Percentiles rank a stretch among this genome's conserved stretches.
Evolutionary conservation across 495 filamentous ascomycete species (phyloP).

Genomic region (Daldinia grandis): DNA sequence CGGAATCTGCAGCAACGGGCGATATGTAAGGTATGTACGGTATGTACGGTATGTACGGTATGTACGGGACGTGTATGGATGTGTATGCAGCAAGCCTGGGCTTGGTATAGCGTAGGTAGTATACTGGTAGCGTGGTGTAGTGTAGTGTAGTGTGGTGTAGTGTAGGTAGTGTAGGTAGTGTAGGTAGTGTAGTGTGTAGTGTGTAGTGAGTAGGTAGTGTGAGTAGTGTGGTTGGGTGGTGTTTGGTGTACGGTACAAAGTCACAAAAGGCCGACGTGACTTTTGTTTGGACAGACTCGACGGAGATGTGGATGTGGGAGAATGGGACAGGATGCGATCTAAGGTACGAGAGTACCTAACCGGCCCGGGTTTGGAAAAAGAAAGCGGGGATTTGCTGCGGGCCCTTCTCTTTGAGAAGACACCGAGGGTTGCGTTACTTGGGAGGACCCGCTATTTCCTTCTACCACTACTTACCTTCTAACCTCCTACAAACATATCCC

Average conservation of each 20-base stretch:
- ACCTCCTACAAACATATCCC: background rate
- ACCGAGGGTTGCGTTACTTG: constrained; percentile 46
- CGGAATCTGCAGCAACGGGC: constrained; percentile 53
- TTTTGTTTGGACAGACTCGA: constrained; percentile 40
- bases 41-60: constrained; percentile 40
- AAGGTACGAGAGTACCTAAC: constrained; percentile 33
- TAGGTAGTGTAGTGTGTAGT: constrained; percentile 16
- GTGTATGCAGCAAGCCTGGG: constrained; percentile 39
- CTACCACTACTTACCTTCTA: background rate
- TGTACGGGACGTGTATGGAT: constrained; percentile 32
- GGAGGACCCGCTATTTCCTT: constrained; percentile 31
- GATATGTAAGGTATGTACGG: constrained; percentile 43
- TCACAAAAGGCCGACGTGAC: constrained; percentile 35
- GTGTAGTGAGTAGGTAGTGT: constrained; percentile 9
- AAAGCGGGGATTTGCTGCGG: constrained; percentile 33
- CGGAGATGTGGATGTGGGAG: constrained; percentile 34
- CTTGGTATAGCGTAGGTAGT: constrained; percentile 31
- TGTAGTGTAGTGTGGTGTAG: constrained; percentile 19
- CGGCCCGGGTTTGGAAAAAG: constrained; percentile 9
- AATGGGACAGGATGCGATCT: constrained; percentile 27
- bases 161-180: no score
- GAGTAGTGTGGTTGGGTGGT: constrained; percentile 25
- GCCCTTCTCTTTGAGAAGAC: constrained; percentile 30
- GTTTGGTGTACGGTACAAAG: constrained; percentile 38
- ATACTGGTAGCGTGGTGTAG: constrained; percentile 27